phyloP scores from a whole-genome alignment of 306 rosid genomes.

The Gleditsia sinensis region DNA sequence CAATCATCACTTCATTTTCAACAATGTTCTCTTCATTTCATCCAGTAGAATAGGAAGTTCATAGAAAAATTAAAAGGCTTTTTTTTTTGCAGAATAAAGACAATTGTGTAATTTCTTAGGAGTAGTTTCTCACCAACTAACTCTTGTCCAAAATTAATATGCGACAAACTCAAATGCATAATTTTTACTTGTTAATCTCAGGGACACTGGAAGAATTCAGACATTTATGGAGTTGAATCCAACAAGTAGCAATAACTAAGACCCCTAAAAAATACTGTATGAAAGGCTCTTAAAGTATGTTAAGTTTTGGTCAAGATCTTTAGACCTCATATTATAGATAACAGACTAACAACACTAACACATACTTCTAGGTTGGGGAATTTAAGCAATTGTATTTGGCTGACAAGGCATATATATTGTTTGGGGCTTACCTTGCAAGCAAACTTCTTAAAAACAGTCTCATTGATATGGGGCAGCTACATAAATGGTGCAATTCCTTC shows the following conservation, averaged over 20 bases:
- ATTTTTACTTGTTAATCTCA: background rate
- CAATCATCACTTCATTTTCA: no score
- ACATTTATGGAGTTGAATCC: conserved; percentile 19
- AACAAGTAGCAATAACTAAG: conserved; percentile 8
- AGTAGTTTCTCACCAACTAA: conserved; percentile 13
- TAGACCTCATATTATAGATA: conserved; percentile 8
- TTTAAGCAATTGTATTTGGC: conserved; percentile 19
- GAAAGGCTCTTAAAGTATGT: background rate
- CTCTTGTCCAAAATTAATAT: background rate
- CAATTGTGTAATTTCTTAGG: background rate
- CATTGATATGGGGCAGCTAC: conserved; percentile 89
- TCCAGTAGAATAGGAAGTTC: no score
- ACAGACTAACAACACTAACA: conserved; percentile 5
- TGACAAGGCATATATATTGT: background rate
- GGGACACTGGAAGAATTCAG: conserved; percentile 25
- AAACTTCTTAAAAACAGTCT: conserved; percentile 76
- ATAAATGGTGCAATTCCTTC: conserved; percentile 94
- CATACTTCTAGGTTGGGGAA: conserved; percentile 2
- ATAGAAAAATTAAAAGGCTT: no score
- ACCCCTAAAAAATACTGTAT: background rate
- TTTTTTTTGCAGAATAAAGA: conserved; percentile 15
- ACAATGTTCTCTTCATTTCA: no score
- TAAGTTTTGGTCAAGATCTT: conserved; percentile 18
- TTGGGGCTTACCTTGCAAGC: conserved; percentile 72
- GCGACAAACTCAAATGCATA: conserved; percentile 9